phyloP scores from a whole-genome alignment of 2,329 filamentous ascomycete genomes.

The Colletotrichum phormii region DNA sequence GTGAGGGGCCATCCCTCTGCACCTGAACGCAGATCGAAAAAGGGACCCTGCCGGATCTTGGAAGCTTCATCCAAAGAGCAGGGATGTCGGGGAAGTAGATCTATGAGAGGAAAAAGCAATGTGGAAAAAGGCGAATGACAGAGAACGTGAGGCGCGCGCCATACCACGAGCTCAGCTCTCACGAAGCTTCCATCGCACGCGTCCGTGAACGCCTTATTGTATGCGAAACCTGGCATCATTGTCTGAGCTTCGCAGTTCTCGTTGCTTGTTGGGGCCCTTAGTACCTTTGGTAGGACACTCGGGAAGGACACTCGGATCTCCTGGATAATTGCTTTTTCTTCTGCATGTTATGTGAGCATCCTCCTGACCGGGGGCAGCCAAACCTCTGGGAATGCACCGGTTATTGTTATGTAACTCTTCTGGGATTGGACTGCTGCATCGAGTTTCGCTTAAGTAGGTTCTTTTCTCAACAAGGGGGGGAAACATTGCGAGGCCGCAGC shows the following conservation, averaged over 20 bases:
- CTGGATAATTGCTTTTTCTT: constrained; percentile 30
- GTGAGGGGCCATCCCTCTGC: background rate
- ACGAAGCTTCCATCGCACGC: background rate
- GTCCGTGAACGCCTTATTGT: constrained; percentile 12
- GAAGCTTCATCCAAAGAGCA: background rate
- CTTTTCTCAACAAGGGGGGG: constrained; percentile 36
- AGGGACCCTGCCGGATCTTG: constrained; percentile 6
- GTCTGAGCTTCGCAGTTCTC: constrained; percentile 16
- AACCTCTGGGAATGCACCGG: constrained; percentile 16
- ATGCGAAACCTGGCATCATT: constrained; percentile 24
- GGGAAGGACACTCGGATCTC: constrained; percentile 31
- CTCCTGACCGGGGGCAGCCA: constrained; percentile 5
- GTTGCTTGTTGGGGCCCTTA: constrained; percentile 26
- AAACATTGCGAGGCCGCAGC: background rate
- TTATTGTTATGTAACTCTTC: constrained; percentile 7
- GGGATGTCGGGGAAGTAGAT: constrained; percentile 12
- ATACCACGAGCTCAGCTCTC: background rate
- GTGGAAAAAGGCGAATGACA: background rate
- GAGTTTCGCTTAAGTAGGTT: constrained; percentile 16
- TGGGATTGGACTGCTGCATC: constrained; percentile 3
- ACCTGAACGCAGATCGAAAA: constrained; percentile 1
- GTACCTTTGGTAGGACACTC: constrained; percentile 4
- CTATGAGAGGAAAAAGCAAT: constrained; percentile 11
- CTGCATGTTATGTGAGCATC: constrained; percentile 11
- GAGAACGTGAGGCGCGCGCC: background rate